phyloP scores from a whole-genome alignment of 2,329 filamentous ascomycete genomes.

The Claviceps africana region DNA sequence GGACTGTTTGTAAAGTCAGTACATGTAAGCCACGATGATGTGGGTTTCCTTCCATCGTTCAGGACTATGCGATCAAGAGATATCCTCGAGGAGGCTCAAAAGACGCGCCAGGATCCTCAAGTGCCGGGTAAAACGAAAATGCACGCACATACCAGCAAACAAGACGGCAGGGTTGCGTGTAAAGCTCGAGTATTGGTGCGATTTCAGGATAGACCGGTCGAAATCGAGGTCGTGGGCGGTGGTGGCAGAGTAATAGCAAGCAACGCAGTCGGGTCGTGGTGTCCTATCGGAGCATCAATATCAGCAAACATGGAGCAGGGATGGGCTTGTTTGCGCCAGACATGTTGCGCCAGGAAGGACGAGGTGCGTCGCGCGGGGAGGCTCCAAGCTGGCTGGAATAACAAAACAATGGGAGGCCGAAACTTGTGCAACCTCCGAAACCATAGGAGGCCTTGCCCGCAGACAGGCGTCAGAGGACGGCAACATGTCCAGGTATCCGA shows the following conservation, averaged over 20 bases:
- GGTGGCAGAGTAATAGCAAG: neutral
- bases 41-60: slow-evolving; percentile 12
- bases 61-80: neutral
- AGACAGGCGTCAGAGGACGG: neutral
- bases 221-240: slow-evolving; percentile 2
- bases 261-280: neutral
- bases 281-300: neutral
- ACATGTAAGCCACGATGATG: slow-evolving; percentile 14
- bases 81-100: neutral
- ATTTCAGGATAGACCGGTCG: neutral
- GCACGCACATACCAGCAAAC: slow-evolving; percentile 2
- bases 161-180: neutral
- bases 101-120: neutral
- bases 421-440: neutral
- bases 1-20: slow-evolving; percentile 19
- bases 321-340: neutral
- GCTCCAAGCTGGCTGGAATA: neutral
- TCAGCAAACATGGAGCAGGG: neutral
- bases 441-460: neutral
- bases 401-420: neutral
- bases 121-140: neutral
- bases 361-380: neutral
- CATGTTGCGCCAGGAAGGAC: neutral
- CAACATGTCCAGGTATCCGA: neutral
- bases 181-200: neutral